Base-by-base conservation (phyloP, 208 protist species). In the Acanthamoeba castellanii region DNA sequence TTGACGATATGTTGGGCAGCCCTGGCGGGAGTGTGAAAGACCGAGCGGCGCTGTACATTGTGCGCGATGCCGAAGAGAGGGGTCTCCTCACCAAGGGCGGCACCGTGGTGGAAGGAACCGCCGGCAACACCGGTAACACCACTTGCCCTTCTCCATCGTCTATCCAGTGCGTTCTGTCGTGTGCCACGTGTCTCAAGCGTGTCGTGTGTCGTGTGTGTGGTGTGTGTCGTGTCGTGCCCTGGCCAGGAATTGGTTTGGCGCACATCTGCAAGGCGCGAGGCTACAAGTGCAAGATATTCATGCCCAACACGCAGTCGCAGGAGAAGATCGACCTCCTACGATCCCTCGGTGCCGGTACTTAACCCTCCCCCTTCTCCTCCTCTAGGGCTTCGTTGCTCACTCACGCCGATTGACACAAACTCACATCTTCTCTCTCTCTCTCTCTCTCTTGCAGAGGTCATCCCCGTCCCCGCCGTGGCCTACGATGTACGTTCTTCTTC, bases 281-380 rank as follows among this genome's bases (percentile, higher is more conserved):
- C 16, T 97, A 97, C 95, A 96, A 97, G 57, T 96, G 94, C 74
- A 93, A 96, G 50, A 97, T 97, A 50, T 97, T 93, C 82, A 97
- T 97, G 95, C 96, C 96, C 37, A 96, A 93, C 42, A 87, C 85
- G 20, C 82, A 92, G 57, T 96, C 95, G 18, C 55, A 96, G 85
- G 96, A 97, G 74, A 97, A 97, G 90, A 96, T 97, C 20, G 95
- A 96, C 50, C 87, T 94, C 37, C 72, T 97, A 20, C 72, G 93
- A 45, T 42, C 91, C 50, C 57, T 95, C 20, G 89, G 91, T 25
- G 95, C 89, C 25, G 89, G 68, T 93, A 45, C 9, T 0, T 5
- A 16, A 0, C 34, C 22, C 3, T 18, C 50, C 30, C 5, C 14
- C 55, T 22, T 78, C 52, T 47, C 81, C n/a, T 87, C 14, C 14